Evolutionary conservation across 306 rosid species (phyloP), one percentile per base, ranked within the genome.

Genomic region (Corylus americana): DNA sequence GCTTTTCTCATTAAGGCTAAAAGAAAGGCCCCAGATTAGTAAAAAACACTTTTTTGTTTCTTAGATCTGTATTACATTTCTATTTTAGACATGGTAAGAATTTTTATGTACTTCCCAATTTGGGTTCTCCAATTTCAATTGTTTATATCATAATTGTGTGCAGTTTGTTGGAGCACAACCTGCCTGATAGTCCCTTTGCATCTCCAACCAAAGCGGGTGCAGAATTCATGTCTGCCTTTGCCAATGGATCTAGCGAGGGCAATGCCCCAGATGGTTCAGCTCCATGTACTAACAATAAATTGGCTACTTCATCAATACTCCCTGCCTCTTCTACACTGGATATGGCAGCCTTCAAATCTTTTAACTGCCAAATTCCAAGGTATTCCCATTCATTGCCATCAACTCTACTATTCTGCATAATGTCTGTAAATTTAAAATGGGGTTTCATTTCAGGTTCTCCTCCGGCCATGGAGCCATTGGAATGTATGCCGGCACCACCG

Each of bases 131-230:
- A 71, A 61, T 74, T 73, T 71, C 31, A 31, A 31, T 75, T 7
- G 55, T 66, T 29, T 35, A 27, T 71, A 35, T 84, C 73, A 11
- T 54, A 79, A 78, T 83, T 84, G 63, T 86, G 71, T 86, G 89
- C 92, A 95, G 99, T 77, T 93, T 93, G 90, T 93, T 93, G 91
- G 99, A 93, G 86, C 97, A 93, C 72, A 95, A 95, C 75, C 99
- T 95, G 66, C 99, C 99, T 0, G 98, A 95, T 79, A 93, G 96
- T 81, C 99, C 96, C 42, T 95, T 95, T 80, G 99, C 99, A 22
- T 95, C 99, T 44, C 98, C 99, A 7, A 92, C 94, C 11, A 95
- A 95, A 85, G 93, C 87, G 31, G 84, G 84, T 58, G 84, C 83
- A 12, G 87, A 89, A 53, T 85, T 81, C 81, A 37, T 86, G 80